Evolutionary conservation across 345 rosid species (phyloP).

Genomic region (Raphanus sativus): DNA sequence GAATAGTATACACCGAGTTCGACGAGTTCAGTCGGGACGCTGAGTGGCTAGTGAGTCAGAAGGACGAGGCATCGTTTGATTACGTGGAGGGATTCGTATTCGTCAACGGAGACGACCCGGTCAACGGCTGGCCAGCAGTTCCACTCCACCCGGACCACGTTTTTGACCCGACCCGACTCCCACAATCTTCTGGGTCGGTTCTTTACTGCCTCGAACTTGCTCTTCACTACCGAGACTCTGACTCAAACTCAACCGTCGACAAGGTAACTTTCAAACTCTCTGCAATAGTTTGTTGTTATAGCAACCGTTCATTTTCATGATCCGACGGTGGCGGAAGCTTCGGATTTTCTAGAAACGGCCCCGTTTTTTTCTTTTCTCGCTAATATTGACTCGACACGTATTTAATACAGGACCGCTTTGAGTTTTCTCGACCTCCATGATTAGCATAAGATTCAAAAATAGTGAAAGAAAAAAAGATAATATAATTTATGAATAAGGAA

Average conservation of each 20-base stretch:
- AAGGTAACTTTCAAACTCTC: slow-evolving; percentile 51
- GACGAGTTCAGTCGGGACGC: slow-evolving; percentile 67
- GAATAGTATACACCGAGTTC: slow-evolving; percentile 74
- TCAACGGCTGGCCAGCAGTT: slow-evolving; percentile 87
- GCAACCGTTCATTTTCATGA: too few relatives aligned
- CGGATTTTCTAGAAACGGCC: slow-evolving; percentile 22
- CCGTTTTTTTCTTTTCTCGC: neutral
- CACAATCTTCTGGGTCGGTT: slow-evolving; percentile 59
- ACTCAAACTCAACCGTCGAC: slow-evolving; percentile 50
- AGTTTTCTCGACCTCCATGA: slow-evolving; percentile 35
- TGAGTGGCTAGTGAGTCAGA: slow-evolving; percentile 72
- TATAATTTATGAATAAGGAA: neutral
- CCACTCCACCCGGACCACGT: slow-evolving; percentile 45
- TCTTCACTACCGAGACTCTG: slow-evolving; percentile 53
- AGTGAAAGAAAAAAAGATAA: neutral
- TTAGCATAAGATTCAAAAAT: slow-evolving; percentile 20
- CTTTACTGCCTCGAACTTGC: slow-evolving; percentile 87
- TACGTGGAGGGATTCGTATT: slow-evolving; percentile 92
- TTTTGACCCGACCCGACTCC: slow-evolving; percentile 50
- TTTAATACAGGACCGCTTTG: slow-evolving; percentile 22
- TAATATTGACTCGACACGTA: slow-evolving; percentile 35
- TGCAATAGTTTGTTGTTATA: neutral
- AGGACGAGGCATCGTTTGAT: slow-evolving; percentile 58
- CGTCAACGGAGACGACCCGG: slow-evolving; percentile 75
- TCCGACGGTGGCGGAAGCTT: neutral